Percentiles rank a stretch among this genome's conserved stretches.
Conservation (phyloP, 2,329 filamentous ascomycete genomes). For the Myriosclerotinia duriaeana region DNA sequence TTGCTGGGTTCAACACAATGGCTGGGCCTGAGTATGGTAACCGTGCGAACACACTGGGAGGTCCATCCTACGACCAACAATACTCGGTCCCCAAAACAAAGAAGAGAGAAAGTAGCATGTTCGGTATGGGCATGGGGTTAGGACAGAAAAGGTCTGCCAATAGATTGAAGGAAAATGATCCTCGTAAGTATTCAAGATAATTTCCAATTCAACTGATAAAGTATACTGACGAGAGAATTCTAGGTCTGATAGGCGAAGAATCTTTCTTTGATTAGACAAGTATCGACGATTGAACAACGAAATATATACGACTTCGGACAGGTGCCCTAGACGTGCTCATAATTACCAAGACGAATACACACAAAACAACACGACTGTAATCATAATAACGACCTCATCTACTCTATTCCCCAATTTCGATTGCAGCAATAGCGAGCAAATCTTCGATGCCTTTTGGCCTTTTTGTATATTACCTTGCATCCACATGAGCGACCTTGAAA, state of each 20-base stretch:
- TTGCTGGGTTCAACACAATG: conserved; percentile 42
- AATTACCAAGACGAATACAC: conserved; percentile 4
- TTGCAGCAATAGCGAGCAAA: not conserved
- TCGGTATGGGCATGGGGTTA: conserved; percentile 49
- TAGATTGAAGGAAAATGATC: conserved; percentile 34
- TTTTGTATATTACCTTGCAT: conserved; percentile 16
- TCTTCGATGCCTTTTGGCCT: conserved; percentile 3
- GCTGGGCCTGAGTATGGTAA: conserved; percentile 40
- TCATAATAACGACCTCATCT: conserved; percentile 20
- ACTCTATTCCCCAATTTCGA: not conserved
- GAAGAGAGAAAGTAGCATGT: conserved; percentile 61
- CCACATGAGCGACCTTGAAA: not conserved
- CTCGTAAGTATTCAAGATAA: conserved; percentile 32
- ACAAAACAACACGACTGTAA: conserved; percentile 20
- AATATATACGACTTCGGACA: conserved; percentile 33
- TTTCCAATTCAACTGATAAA: not conserved
- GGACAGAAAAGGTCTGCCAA: conserved; percentile 37
- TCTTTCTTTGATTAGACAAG: conserved; percentile 39
- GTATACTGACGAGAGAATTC: conserved; percentile 23
- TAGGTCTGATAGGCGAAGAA: conserved; percentile 39
- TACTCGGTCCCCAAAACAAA: conserved; percentile 42
- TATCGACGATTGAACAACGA: conserved; percentile 17
- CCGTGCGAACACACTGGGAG: conserved; percentile 33
- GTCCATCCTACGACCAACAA: conserved; percentile 36
- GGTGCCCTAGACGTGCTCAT: conserved; percentile 30